Conservation (phyloP, 306 rosid genomes). For the Elaeagnus macrophylla region DNA sequence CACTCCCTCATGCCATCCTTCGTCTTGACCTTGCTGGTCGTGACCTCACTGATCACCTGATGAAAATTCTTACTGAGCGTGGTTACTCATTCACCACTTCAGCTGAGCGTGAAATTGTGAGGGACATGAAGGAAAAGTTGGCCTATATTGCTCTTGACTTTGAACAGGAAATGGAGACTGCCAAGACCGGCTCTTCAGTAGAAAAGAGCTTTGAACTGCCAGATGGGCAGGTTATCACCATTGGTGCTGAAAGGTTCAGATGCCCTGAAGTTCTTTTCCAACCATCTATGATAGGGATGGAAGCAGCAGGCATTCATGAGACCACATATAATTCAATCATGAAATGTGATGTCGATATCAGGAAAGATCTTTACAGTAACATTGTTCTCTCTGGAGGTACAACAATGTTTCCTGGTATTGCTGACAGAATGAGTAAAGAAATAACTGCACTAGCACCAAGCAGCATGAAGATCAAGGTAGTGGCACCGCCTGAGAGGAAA, state of each 20-base stretch:
- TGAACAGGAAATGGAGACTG: constrained; percentile 82
- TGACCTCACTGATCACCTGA: constrained; percentile 88
- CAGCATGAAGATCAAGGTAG: constrained; percentile 99
- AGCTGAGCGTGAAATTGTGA: constrained; percentile 97
- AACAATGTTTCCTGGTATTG: constrained; percentile 96
- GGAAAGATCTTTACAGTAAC: constrained; percentile 95
- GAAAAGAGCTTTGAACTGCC: constrained; percentile 98
- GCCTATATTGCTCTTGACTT: constrained; percentile 86
- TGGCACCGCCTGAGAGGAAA: constrained; percentile 98
- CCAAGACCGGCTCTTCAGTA: constrained; percentile 87
- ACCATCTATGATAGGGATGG: constrained; percentile 94
- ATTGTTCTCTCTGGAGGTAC: constrained; percentile 98
- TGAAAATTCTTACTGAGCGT: constrained; percentile 95
- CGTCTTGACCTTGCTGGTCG: constrained; percentile 98
- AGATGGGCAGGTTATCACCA: constrained; percentile 95
- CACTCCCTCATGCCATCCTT: constrained; percentile 98
- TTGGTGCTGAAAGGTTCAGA: constrained; percentile 95
- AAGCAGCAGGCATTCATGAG: constrained; percentile 98
- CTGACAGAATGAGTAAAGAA: constrained; percentile 98
- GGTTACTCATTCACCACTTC: constrained; percentile 95
- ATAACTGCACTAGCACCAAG: constrained; percentile 95
- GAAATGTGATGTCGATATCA: constrained; percentile 97
- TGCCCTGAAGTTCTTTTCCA: constrained; percentile 98
- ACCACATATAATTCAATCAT: constrained; percentile 97
- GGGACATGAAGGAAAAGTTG: constrained; percentile 94